phyloP scores from a whole-genome alignment of 257 asterid genomes.

The Verbascum thapsus region DNA sequence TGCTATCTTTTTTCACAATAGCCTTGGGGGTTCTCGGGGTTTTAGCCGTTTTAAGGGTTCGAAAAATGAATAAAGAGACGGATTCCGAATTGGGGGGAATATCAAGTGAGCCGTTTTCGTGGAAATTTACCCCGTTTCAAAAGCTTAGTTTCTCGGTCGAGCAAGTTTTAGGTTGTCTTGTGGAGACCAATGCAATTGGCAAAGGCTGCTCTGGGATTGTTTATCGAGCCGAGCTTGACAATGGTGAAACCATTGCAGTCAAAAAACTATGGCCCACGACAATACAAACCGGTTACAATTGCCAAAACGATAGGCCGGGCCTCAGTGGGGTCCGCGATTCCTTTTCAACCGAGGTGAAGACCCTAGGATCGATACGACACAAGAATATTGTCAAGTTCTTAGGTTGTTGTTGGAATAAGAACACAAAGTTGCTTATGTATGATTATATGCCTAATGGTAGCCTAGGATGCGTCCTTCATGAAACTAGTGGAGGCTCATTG shows the following conservation, averaged over 20 bases:
- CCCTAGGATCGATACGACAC: conserved; percentile 78
- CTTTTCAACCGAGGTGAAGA: conserved; percentile 78
- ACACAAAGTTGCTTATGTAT: conserved; percentile 74
- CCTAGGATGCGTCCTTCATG: conserved; percentile 75
- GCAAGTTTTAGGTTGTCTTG: conserved; percentile 55
- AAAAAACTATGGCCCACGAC: conserved; percentile 69
- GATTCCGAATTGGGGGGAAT: conserved; percentile 55
- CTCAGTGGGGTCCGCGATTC: conserved; percentile 58
- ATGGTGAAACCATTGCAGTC: conserved; percentile 65
- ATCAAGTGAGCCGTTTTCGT: conserved; percentile 36
- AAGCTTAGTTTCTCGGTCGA: conserved; percentile 58
- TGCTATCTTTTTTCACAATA: conserved; percentile 45
- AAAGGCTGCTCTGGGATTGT: conserved; percentile 82
- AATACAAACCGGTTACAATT: conserved; percentile 31
- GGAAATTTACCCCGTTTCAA: conserved; percentile 80
- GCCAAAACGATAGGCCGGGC: conserved; percentile 34
- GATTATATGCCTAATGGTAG: conserved; percentile 93
- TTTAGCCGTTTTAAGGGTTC: conserved; percentile 50
- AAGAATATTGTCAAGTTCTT: conserved; percentile 80
- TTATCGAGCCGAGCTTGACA: conserved; percentile 59
- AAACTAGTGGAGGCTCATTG: conserved; percentile 59
- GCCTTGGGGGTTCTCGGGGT: conserved; percentile 58
- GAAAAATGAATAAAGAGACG: conserved; percentile 45
- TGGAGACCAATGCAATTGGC: conserved; percentile 66
- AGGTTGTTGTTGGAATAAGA: conserved; percentile 88